Base-by-base conservation (phyloP, 2,329 filamentous ascomycete genomes). In the Scedosporium boydii region DNA sequence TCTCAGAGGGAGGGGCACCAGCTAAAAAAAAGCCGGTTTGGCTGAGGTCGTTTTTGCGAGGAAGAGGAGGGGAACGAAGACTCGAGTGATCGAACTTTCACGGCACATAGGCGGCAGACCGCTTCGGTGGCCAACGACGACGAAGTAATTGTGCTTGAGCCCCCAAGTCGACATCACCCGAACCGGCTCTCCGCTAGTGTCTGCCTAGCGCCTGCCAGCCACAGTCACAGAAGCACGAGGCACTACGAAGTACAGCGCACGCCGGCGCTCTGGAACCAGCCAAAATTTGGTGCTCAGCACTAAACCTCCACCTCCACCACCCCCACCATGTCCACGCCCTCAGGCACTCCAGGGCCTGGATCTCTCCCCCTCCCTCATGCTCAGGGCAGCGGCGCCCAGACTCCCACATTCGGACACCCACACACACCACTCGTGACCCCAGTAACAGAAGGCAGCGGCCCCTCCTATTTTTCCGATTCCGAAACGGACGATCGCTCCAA, bases 401-500 rank as follows among this genome's bases (percentile, higher is more conserved):
- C 51, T 18, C 44, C 44, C 44, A 48, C 44, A 21, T 55, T 55
- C 23, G 51, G 12, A 3, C 51, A 55, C 51, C 3, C 51, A 27
- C 6, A 55, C 51, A 27, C 51, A 55, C 51, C 51, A 55, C 51
- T 55, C 23, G 51, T 23, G 23, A 55, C 51, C 51, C 51, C 51
- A 55, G 51, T 23, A 55, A 55, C 51, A 55, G 51, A 55, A 55
- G 7, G 51, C 51, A 55, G 51, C 65, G 72, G 75, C 65, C 66
- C 70, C 66, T 74, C 74, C 62, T 74, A 72, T 62, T 74, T 76
- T 66, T 77, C 78, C 67, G 79, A 81, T 64, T 75, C 76, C 63
- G 75, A 79, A 63, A 69, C 73, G 66, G 78, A 81, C 66, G 72
- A 77, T 38, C 72, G 70, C 61, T 55, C 60, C 29, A 57, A 59